These are phyloP conservation scores for Chlorella variabilis DNA, from an alignment of 163 green algal genomes.

Conservation along the genomic window DNA sequence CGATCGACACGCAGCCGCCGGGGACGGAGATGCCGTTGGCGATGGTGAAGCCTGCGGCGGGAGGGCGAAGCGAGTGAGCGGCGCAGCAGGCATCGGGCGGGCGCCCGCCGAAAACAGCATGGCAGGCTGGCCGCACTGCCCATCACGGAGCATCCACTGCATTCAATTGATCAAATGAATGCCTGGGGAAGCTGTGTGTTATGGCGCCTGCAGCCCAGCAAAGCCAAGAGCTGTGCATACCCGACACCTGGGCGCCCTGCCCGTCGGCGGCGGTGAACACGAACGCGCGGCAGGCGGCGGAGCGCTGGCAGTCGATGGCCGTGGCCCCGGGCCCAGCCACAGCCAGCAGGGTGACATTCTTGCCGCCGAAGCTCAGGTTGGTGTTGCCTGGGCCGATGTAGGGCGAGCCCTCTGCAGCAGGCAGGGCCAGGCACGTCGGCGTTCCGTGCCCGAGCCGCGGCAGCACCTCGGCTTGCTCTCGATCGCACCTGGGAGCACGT, in stretches of 20 bases:
- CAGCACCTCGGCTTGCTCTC: neutral
- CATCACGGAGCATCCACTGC: too few relatives aligned
- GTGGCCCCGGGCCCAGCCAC: neutral
- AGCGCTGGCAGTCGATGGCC: slow-evolving; percentile 33
- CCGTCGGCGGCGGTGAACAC: neutral
- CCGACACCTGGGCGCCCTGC: neutral
- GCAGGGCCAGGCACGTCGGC: too few relatives aligned
- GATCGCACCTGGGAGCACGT: slow-evolving; percentile 3
- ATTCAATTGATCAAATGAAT: too few relatives aligned
- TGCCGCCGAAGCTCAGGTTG: neutral
- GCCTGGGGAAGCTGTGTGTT: neutral
- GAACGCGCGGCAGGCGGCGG: slow-evolving; percentile 14
- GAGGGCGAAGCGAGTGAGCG: neutral
- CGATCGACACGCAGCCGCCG: slow-evolving; percentile 30
- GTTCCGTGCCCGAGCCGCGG: neutral
- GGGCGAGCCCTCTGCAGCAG: slow-evolving; percentile 1
- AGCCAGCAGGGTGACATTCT: slow-evolving; percentile 5
- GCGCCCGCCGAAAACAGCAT: neutral
- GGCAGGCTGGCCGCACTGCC: too few relatives aligned
- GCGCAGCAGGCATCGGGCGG: neutral
- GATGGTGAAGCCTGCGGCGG: slow-evolving; percentile 12
- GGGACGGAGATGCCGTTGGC: neutral
- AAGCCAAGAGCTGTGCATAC: too few relatives aligned
- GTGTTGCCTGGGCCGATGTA: slow-evolving; percentile 33
- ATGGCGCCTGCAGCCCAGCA: too few relatives aligned